Evolutionary conservation across 805 yeast genomes (phyloP).

Genomic region (Candida dajiaensis): DNA sequence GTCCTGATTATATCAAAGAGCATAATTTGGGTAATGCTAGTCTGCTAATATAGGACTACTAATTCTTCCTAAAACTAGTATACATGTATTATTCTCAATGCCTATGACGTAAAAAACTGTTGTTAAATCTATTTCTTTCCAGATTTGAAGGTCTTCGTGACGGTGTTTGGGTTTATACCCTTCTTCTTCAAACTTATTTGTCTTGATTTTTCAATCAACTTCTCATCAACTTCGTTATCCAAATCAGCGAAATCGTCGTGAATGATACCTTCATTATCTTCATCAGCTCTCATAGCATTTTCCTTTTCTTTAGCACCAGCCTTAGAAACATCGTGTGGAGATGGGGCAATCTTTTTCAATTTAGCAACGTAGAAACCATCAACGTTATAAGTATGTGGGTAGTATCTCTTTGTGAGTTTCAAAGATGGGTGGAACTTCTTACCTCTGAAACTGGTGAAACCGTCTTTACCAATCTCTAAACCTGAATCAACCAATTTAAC

Average conservation of each 20-base stretch:
- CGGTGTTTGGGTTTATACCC: conserved; percentile 62
- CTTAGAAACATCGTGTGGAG: conserved; percentile 77
- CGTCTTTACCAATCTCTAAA: conserved; percentile 90
- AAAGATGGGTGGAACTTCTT: conserved; percentile 78
- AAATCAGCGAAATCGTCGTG: conserved; percentile 83
- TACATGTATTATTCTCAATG: background rate
- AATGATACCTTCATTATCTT: conserved; percentile 74
- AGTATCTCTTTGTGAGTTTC: conserved; percentile 85
- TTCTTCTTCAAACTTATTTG: conserved; percentile 59
- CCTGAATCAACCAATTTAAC: conserved; percentile 92
- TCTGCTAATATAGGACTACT: conserved; percentile 2
- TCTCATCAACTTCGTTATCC: conserved; percentile 66
- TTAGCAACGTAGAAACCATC: conserved; percentile 98
- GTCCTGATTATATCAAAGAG: conserved; percentile 83
- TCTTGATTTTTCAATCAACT: conserved; percentile 62
- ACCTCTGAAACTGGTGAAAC: conserved; percentile 90
- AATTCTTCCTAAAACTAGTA: background rate
- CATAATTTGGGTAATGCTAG: conserved; percentile 65
- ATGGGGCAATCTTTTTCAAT: conserved; percentile 83
- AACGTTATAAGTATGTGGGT: conserved; percentile 97
- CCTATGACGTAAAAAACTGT: background rate
- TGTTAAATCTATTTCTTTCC: background rate
- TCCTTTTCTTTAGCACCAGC: conserved; percentile 90
- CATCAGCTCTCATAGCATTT: conserved; percentile 72
- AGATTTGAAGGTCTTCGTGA: conserved; percentile 7